Evolutionary conservation across 495 filamentous ascomycete species (phyloP).

Genomic region (Daldinia childiae): DNA sequence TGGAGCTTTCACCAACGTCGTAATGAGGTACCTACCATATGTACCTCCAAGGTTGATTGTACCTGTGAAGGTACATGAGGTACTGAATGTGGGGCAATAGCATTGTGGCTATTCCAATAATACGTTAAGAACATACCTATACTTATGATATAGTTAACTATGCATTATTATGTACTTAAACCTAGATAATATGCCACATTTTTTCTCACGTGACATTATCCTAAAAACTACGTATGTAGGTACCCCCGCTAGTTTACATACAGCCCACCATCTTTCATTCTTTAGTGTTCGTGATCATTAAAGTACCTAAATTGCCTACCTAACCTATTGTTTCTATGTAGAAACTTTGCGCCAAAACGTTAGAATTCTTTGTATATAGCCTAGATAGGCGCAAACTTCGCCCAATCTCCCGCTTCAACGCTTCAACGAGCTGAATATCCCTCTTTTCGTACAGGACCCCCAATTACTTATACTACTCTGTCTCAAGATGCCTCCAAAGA

Average conservation of each 20-base stretch:
- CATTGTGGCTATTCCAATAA: background rate
- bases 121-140: background rate
- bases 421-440: background rate
- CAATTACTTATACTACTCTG: background rate
- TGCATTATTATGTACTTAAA: background rate
- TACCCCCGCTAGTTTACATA: conserved; percentile 32
- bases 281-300: conserved; percentile 1
- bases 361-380: background rate
- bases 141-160: background rate
- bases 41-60: conserved; percentile 1
- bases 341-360: background rate
- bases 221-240: conserved; percentile 14
- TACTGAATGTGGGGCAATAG: background rate
- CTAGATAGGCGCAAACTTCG: background rate
- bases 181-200: background rate
- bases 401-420: background rate
- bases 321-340: background rate
- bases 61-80: too few species aligned
- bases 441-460: background rate
- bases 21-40: too few species aligned
- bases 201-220: conserved; percentile 8
- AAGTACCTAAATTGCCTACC: background rate
- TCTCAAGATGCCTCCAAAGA: conserved; percentile 92
- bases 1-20: conserved; percentile 29
- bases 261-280: conserved; percentile 34